phyloP scores from a whole-genome alignment of 352 stramenopile species.

The Phytophthora pinifolia region DNA sequence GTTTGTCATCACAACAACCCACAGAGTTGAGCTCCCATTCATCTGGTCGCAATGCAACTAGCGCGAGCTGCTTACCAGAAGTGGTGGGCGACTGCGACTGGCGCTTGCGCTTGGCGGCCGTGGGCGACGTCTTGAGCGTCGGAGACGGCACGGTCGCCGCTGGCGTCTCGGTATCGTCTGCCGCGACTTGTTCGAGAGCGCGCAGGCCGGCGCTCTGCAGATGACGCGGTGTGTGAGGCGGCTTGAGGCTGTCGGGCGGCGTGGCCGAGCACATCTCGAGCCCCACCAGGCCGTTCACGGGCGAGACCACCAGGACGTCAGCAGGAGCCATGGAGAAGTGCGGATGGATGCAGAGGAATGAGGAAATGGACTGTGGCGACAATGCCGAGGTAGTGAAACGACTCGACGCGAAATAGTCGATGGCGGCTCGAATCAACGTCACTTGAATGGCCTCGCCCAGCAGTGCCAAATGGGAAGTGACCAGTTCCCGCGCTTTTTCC shows the following conservation, averaged over 20 bases:
- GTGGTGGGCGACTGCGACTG: conserved; percentile 47
- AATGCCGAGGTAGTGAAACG: background rate
- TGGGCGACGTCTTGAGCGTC: conserved; percentile 23
- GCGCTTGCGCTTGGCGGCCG: conserved; percentile 60
- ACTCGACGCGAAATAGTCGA: conserved; percentile 13
- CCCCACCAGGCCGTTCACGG: conserved; percentile 32
- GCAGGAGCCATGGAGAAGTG: conserved; percentile 23
- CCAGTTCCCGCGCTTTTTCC: conserved; percentile 24
- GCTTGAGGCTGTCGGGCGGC: conserved; percentile 30
- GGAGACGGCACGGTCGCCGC: conserved; percentile 4
- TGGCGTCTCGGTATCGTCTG: conserved; percentile 27
- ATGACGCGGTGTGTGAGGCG: conserved; percentile 32
- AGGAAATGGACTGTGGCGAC: background rate
- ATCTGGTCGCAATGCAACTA: background rate
- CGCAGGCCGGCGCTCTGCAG: conserved; percentile 52
- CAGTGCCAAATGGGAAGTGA: conserved; percentile 29
- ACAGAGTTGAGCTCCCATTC: conserved; percentile 4
- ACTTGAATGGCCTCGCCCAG: background rate
- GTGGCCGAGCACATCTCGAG: conserved; percentile 44
- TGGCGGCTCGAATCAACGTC: too few relatives aligned
- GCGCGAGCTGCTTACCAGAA: conserved; percentile 29
- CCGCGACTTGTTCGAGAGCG: conserved; percentile 52
- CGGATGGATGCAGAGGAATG: conserved; percentile 6
- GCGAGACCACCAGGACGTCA: conserved; percentile 30
- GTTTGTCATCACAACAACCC: conserved; percentile 14